Conservation (phyloP, 768 basidiomycete species). For the Kondoa malvinella region DNA sequence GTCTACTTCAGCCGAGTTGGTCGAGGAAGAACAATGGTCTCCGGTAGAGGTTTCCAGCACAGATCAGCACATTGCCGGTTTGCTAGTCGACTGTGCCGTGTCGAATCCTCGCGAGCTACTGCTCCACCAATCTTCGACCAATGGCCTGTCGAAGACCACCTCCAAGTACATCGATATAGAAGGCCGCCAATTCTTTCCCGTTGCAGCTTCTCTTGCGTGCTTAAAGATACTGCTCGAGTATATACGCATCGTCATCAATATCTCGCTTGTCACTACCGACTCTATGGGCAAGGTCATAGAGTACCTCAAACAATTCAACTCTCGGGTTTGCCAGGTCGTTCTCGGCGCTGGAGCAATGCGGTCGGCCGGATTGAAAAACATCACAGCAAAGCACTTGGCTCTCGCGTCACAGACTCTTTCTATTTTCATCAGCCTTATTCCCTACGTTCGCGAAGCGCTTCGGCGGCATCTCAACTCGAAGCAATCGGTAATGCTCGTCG, state of each 20-base stretch:
- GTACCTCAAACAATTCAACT: constrained; percentile 94
- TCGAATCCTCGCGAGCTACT: constrained; percentile 47
- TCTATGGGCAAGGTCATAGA: constrained; percentile 89
- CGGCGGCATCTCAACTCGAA: constrained; percentile 80
- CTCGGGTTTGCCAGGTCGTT: constrained; percentile 92
- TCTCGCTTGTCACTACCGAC: constrained; percentile 77
- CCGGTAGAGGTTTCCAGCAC: constrained; percentile 52
- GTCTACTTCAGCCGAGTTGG: constrained; percentile 62
- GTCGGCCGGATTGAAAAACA: constrained; percentile 90
- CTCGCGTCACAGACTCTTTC: constrained; percentile 91
- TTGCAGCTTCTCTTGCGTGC: constrained; percentile 67
- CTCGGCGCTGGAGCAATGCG: constrained; percentile 98
- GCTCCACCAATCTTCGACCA: constrained; percentile 28
- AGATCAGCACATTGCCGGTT: constrained; percentile 54
- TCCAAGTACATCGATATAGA: constrained; percentile 44
- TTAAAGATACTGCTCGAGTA: no score
- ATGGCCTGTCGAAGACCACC: constrained; percentile 39
- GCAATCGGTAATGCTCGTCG: constrained; percentile 87
- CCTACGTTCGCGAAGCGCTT: constrained; percentile 88
- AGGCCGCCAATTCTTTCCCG: constrained; percentile 65
- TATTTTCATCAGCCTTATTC: constrained; percentile 80
- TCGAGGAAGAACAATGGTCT: constrained; percentile 91
- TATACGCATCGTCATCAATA: constrained; percentile 62
- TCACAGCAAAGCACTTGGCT: constrained; percentile 87
- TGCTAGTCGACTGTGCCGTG: constrained; percentile 65